phyloP scores from a whole-genome alignment of 2,329 filamentous ascomycete genomes.

The Neofusicoccum cordaticola region DNA sequence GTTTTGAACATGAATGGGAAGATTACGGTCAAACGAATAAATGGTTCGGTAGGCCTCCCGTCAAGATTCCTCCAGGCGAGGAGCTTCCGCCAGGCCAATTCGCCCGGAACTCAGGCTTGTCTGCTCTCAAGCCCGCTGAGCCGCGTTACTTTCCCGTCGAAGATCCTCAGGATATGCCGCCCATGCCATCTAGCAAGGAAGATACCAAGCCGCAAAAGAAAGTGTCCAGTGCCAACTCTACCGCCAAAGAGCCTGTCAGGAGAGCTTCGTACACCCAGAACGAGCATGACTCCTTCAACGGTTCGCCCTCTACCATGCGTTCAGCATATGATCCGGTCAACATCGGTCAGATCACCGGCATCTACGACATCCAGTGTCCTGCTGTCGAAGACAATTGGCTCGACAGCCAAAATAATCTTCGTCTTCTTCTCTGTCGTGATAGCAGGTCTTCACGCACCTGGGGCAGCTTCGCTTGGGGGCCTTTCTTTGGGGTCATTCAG shows the following conservation, averaged over 20 bases:
- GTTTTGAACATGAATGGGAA: background rate
- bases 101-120: background rate
- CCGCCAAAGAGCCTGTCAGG: background rate
- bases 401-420: background rate
- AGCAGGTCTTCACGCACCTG: conserved; percentile 38
- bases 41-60: background rate
- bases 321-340: background rate
- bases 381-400: conserved; percentile 25
- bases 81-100: background rate
- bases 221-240: background rate
- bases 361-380: conserved; percentile 40
- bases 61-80: background rate
- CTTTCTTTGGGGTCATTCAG: conserved; percentile 44
- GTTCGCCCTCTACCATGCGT: background rate
- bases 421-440: conserved; percentile 40
- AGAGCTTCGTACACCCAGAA: background rate
- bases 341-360: conserved; percentile 38
- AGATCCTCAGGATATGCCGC: background rate
- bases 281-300: background rate
- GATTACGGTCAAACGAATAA: background rate
- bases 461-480: conserved; percentile 46
- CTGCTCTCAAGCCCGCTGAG: background rate
- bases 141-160: conserved; percentile 19
- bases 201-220: background rate
- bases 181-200: background rate